Evolutionary conservation across 371 early-diverging fungal genomes (phyloP).

Genomic region (Mortierella sp.): DNA sequence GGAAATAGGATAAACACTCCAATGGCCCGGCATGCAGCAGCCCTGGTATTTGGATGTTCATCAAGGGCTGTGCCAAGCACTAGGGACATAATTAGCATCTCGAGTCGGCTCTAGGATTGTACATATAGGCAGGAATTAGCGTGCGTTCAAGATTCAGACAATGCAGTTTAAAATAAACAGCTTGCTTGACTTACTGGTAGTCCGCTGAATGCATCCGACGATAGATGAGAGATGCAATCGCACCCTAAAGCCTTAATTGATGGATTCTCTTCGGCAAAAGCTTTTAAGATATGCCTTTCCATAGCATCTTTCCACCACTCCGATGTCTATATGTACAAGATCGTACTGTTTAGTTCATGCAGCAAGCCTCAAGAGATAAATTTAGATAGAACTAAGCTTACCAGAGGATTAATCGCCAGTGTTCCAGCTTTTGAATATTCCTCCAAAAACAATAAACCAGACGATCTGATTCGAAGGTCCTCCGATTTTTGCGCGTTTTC

Average conservation of each 20-base stretch:
- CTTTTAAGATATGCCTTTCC: constrained; percentile 62
- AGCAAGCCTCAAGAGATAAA: not conserved
- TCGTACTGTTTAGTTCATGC: not conserved
- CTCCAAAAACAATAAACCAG: constrained; percentile 36
- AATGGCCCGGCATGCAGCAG: constrained; percentile 77
- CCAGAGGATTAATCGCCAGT: constrained; percentile 13
- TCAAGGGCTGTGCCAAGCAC: constrained; percentile 68
- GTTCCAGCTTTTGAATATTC: constrained; percentile 41
- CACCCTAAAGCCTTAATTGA: constrained; percentile 69
- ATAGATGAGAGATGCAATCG: constrained; percentile 72
- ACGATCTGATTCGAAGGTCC: constrained; percentile 34
- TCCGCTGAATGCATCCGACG: constrained; percentile 60
- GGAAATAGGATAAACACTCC: constrained; percentile 77
- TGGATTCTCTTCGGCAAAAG: constrained; percentile 59
- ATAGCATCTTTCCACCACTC: constrained; percentile 67
- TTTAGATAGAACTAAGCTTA: constrained; percentile 1
- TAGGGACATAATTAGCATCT: constrained; percentile 62
- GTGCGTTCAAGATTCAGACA: not conserved
- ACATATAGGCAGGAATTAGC: not conserved
- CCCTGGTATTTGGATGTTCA: constrained; percentile 67
- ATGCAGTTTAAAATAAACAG: not conserved
- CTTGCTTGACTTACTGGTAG: constrained; percentile 56
- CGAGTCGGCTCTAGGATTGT: constrained; percentile 58
- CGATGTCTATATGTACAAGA: constrained; percentile 14
- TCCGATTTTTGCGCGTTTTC: constrained; percentile 1